Evolutionary conservation across 352 stramenopile genomes (phyloP).

Genomic region (Ophiocytium majus): DNA sequence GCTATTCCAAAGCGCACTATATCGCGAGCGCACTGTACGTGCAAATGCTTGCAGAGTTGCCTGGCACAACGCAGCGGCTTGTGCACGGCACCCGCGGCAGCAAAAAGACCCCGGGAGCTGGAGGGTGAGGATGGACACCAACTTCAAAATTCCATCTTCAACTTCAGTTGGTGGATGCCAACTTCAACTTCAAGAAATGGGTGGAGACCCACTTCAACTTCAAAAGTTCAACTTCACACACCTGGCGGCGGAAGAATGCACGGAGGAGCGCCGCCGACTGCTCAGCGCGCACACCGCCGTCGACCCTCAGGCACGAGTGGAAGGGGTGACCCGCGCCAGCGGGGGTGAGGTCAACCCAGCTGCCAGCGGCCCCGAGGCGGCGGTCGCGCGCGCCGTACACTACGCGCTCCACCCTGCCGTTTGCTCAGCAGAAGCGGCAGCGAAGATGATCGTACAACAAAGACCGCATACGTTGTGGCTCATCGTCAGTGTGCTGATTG

Average conservation of each 20-base stretch:
- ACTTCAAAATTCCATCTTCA: too few species aligned
- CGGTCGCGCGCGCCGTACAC: slow-evolving; percentile 67
- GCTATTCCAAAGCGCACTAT: too few species aligned
- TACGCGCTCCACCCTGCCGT: slow-evolving; percentile 64
- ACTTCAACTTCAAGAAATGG: too few species aligned
- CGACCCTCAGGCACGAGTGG: background rate
- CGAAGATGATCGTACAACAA: background rate
- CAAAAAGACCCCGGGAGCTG: background rate
- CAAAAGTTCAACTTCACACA: too few species aligned
- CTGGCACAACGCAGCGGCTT: too few species aligned
- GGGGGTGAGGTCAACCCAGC: slow-evolving; percentile 17
- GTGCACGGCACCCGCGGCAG: background rate
- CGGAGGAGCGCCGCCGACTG: slow-evolving; percentile 3
- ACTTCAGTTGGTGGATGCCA: too few species aligned
- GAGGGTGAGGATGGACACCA: background rate
- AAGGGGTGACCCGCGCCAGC: background rate
- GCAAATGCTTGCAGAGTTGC: too few species aligned
- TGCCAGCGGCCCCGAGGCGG: background rate
- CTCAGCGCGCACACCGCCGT: background rate
- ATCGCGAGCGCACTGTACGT: too few species aligned
- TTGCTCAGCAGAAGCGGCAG: background rate
- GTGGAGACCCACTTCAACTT: too few species aligned
- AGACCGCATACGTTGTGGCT: too few species aligned
- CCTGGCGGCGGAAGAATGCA: background rate
- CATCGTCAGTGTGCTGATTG: too few species aligned